Evolutionary conservation across 2,329 filamentous ascomycete genomes (phyloP), one percentile per base, ranked within the genome.

Genomic region (Neonectria faginata): DNA sequence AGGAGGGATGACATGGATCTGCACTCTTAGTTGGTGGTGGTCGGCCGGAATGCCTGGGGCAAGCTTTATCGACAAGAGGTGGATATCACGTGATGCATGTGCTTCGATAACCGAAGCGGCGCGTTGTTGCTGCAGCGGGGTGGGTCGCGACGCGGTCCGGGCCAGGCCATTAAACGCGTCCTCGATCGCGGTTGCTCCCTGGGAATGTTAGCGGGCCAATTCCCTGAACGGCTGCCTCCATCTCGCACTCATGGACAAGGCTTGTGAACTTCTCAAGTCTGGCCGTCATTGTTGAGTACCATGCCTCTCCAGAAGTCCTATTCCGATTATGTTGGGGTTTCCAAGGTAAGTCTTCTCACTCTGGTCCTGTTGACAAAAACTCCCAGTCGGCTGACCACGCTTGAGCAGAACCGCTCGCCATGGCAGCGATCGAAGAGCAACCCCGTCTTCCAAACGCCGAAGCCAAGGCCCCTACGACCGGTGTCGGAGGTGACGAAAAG

Each of bases 401-500:
- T 42, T 53, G 39, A 44, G 62, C 58, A 82, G 76, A 76, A 80
- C 42, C 78, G 79, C 62, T 77, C 78, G 54, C 80, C 82, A 73
- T 88, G 86, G 86, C 82, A 84, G 71, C 82, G 86, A 71, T 83
- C 84, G 31, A 85, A 82, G 69, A 87, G 84, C 73, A 81, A 86
- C 72, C 81, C 85, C 5, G 74, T 79, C 50, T 77, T 76, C 44
- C 74, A 79, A 60, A 75, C 75, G 20, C 77, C 77, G 41, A 77
- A 72, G 36, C 57, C 79, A 11, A 79, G 77, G 41, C 75, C 82
- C 42, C 75, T 84, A 7, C 79, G 82, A 33, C 83, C 84, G 18
- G 81, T 88, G 12, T 90, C 88, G 42, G 82, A 86, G 33, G 81
- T 81, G 9, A 89, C 88, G 11, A 90, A 87, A 73, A 86, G 80